These are phyloP conservation scores for Besnoitia besnoiti DNA, from an alignment of 169 alveolate genomes.

Conservation along the genomic window DNA sequence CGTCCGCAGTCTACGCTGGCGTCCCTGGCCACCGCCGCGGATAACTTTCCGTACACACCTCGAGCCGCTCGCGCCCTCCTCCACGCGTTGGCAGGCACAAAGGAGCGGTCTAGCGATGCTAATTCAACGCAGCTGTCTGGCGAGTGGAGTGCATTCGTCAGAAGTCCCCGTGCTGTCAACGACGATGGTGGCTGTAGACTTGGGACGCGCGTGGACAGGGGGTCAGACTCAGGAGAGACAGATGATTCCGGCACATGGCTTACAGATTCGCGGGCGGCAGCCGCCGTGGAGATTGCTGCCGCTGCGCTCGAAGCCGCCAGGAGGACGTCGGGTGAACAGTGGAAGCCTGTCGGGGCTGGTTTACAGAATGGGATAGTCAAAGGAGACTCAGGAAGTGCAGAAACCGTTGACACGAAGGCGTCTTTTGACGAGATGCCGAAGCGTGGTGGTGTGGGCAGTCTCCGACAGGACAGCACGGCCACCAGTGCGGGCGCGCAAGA, in stretches of 20 bases:
- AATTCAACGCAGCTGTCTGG: not conserved
- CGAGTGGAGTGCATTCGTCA: not conserved
- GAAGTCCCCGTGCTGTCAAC: not conserved
- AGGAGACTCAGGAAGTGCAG: not conserved
- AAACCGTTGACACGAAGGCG: not conserved
- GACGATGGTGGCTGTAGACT: not conserved
- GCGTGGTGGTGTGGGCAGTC: not conserved
- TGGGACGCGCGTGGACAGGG: not conserved
- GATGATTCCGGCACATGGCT: not conserved
- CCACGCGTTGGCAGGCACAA: slow-evolving; percentile 34
- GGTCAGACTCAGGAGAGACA: not conserved
- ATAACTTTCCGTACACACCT: slow-evolving; percentile 12
- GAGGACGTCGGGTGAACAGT: not conserved
- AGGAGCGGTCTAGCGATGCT: not conserved
- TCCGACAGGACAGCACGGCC: too few species aligned
- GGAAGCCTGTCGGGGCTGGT: not conserved
- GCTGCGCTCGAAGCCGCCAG: not conserved
- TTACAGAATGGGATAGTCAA: not conserved
- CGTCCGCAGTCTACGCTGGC: slow-evolving; percentile 23
- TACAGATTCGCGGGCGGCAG: not conserved
- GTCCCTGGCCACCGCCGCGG: slow-evolving; percentile 23
- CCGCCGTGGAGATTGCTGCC: not conserved
- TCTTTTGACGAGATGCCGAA: not conserved
- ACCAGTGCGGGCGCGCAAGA: too few species aligned
- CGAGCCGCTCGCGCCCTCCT: slow-evolving; percentile 29